Base-by-base conservation (phyloP, 2,329 filamentous ascomycete species). In the Venturia nashicola region DNA sequence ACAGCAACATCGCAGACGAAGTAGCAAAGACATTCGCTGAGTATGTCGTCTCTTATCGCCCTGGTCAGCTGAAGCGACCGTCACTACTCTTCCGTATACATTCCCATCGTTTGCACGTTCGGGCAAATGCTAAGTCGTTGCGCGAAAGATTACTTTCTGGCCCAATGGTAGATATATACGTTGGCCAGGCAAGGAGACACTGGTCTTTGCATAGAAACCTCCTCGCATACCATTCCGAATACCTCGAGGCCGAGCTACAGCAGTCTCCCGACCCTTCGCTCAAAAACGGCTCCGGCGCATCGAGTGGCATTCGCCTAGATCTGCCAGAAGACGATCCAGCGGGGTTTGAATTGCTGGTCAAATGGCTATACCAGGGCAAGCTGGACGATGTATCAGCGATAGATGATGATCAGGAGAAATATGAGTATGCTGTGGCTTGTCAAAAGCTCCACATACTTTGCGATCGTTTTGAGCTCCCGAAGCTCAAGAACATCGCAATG, bases 291-390 rank as follows among this genome's bases (percentile, higher is more conserved):
- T 32, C 27, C 44, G 70, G 70, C 55, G 72, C 73, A 61, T 70
- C 72, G 34, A 69, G 70, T 5, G 73, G 76, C 44, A 32, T 65
- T 63, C 68, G 65, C 5, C 71, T 82, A 36, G 78, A 82, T 46
- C 72, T 83, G 23, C 74, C 73, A 20, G 76, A 82, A 14, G 74
- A 81, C 69, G 79, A 82, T 63, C 78, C 80, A 3, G 71, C 72
- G 8, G 80, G 80, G 32, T 83, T 82, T 67, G 79, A 82, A 69
- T 70, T 82, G 65, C 74, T 83, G 18, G 79, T 82, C 6, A 82
- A 82, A 71, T 83, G 80, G 80, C 74, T 83, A 9, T 83, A 83
- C 64, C 80, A 82, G 69, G 81, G 81, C 61, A 76, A 72, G 55
- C 75, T 82, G 59, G 79, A 82, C 65, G 77, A 82, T 66, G 76